Evolutionary conservation across 345 rosid genomes (phyloP), one percentile per base, ranked within the genome.

Genomic region (Rubroshorea leprosula): DNA sequence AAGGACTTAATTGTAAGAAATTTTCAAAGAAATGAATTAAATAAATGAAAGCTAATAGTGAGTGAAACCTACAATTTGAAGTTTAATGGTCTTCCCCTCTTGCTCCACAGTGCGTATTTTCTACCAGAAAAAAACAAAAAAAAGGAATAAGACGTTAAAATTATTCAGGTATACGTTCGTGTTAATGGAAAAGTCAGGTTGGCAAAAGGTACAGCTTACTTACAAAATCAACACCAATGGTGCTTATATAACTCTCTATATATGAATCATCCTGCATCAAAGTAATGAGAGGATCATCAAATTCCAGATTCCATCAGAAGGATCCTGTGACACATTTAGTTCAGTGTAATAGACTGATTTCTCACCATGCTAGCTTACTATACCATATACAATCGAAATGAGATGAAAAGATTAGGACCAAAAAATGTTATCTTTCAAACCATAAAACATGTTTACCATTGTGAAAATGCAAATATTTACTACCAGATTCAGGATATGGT

Each of bases 81-180:
- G 96, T 69, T 85, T 83, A 52, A 83, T 81, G 21, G 93, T 85
- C 83, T 85, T 88, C 53, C 88, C 90, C 62, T 88, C 93, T 73
- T 88, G 96, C 72, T 88, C 96, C 70, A 85, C 96, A 3, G 96
- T 88, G 57, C 96, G 86, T 16, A 88, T 88, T 88, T 88, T 83
- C 92, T 81, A 74, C 38, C 38, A 29, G 35, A 27, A 52, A 11
- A 45, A 69, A 60, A 41, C 23, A 54, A 39, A 23, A 63, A 25
- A 13, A 55, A 18, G 46, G 5, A 35, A 54, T 24, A 57, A 3
- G 45, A 23, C 60, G 64, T 71, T 29, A 46, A 57, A 49, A 35
- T 19, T 19, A 49, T 16, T 2, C 41, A 35, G 18, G 22, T 17
- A 47, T 23, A 31, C 14, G 58, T 13, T 38, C 23, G 2, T 39